These are phyloP conservation scores for Pouteria campechiana DNA, from an alignment of 179 eudicot genomes.

Conservation along the genomic window DNA sequence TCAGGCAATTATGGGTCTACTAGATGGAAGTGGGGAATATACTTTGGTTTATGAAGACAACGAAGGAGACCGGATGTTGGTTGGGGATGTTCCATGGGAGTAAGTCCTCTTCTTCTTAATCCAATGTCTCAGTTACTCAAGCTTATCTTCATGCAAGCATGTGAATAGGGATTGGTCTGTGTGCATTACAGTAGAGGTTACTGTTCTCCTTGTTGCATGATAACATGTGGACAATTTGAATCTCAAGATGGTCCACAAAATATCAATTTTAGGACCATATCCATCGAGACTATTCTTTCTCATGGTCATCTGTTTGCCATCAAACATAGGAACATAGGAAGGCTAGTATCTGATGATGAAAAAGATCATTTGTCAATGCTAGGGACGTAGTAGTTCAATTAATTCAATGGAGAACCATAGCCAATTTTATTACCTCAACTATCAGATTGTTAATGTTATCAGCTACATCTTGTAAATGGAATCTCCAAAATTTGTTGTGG, in stretches of 20 bases:
- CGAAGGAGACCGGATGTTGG: conserved; percentile 96
- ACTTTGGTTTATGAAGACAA: conserved; percentile 91
- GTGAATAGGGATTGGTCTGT: too few relatives aligned
- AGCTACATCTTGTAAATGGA: conserved; percentile 12
- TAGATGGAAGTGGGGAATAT: conserved; percentile 89
- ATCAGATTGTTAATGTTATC: background rate
- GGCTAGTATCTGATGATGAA: too few relatives aligned
- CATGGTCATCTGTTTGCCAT: too few relatives aligned
- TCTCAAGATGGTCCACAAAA: too few relatives aligned
- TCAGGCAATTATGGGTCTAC: conserved; percentile 40
- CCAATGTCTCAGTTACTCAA: background rate
- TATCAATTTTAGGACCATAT: background rate
- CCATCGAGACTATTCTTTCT: background rate
- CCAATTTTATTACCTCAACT: background rate
- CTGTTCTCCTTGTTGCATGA: too few relatives aligned
- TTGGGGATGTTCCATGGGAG: conserved; percentile 99
- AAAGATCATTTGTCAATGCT: too few relatives aligned
- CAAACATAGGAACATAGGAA: too few relatives aligned
- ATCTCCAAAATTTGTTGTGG: conserved; percentile 1
- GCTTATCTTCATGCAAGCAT: too few relatives aligned
- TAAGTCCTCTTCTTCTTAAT: conserved; percentile 24
- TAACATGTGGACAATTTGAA: too few relatives aligned
- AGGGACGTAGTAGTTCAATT: too few relatives aligned
- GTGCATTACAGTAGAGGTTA: too few relatives aligned
- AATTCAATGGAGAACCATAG: too few relatives aligned